These are phyloP conservation scores for Phytopythium delawarense DNA, from an alignment of 352 stramenopile species.

Conservation along the genomic window DNA sequence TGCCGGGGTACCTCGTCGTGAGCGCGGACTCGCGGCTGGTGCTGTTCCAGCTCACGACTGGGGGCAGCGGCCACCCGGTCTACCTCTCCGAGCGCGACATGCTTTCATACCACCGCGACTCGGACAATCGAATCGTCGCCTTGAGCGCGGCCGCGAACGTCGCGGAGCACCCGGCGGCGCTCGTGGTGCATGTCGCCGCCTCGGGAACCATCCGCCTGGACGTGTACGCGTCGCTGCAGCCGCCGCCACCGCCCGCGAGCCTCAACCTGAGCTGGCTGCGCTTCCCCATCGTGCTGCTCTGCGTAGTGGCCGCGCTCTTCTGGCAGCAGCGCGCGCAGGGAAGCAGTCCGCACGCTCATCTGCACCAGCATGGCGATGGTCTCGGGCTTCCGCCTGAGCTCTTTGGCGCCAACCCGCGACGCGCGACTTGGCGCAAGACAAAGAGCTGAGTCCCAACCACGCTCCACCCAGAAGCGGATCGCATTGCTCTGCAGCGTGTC, in stretches of 20 bases:
- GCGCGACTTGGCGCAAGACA: no score
- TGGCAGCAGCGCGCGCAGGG: constrained; percentile 19
- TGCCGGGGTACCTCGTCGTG: constrained; percentile 25
- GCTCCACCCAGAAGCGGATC: no score
- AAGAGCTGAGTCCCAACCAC: no score
- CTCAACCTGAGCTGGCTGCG: constrained; percentile 28
- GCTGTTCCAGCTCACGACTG: constrained; percentile 22
- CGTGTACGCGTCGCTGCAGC: constrained; percentile 20
- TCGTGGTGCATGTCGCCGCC: constrained; percentile 11
- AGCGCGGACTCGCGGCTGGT: constrained; percentile 11
- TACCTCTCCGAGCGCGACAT: constrained; percentile 18
- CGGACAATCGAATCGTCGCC: neutral
- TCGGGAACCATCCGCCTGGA: constrained; percentile 5
- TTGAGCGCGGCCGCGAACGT: constrained; percentile 14
- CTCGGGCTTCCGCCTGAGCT: neutral
- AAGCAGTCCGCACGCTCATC: no score
- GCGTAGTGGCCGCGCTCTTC: constrained; percentile 26
- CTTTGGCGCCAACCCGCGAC: no score
- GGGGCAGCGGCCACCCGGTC: constrained; percentile 13
- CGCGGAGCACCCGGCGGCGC: constrained; percentile 13
- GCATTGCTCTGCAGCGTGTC: no score
- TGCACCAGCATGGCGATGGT: neutral
- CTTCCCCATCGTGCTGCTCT: constrained; percentile 28
- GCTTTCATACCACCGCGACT: neutral
- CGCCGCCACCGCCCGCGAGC: constrained; percentile 13